Conservation (phyloP, 2,329 filamentous ascomycete species). For the Emericellopsis cladophorae region DNA sequence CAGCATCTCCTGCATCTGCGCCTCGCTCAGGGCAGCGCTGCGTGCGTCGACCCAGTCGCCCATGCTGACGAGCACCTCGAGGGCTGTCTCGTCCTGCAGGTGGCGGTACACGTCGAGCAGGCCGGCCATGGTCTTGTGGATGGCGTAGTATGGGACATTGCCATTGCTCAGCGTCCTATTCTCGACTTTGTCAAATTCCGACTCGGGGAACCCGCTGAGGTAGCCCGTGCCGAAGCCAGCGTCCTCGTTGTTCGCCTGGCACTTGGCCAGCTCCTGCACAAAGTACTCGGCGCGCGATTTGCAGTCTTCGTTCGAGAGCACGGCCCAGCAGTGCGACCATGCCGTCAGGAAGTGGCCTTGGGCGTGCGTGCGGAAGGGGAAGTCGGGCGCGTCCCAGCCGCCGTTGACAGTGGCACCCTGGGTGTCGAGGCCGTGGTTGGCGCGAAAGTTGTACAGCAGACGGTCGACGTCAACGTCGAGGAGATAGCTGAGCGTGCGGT, state of each 20-base stretch:
- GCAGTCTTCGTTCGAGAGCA: constrained; percentile 26
- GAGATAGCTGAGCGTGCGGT: constrained; percentile 31
- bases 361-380: constrained; percentile 36
- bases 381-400: constrained; percentile 40
- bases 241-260: constrained; percentile 33
- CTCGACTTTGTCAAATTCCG: constrained; percentile 31
- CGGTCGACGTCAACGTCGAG: constrained; percentile 30
- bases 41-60: constrained; percentile 35
- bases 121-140: constrained; percentile 41
- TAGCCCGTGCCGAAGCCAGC: constrained; percentile 32
- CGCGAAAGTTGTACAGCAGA: constrained; percentile 33
- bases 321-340: constrained; percentile 35
- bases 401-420: constrained; percentile 30
- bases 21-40: constrained; percentile 25
- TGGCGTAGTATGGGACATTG: constrained; percentile 39
- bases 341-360: constrained; percentile 38
- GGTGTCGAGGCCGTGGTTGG: constrained; percentile 31
- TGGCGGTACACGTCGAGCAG: constrained; percentile 35
- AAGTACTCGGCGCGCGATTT: constrained; percentile 30
- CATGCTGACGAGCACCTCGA: constrained; percentile 27
- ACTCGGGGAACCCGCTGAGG: constrained; percentile 37
- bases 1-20: constrained; percentile 33
- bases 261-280: constrained; percentile 32
- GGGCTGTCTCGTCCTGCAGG: constrained; percentile 26
- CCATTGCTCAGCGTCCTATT: constrained; percentile 28